Percentiles rank a stretch among this genome's conserved stretches.
These are phyloP conservation scores for Magnolia changhungtana DNA, from an alignment of 164 flowering plant species.

Conservation along the genomic window DNA sequence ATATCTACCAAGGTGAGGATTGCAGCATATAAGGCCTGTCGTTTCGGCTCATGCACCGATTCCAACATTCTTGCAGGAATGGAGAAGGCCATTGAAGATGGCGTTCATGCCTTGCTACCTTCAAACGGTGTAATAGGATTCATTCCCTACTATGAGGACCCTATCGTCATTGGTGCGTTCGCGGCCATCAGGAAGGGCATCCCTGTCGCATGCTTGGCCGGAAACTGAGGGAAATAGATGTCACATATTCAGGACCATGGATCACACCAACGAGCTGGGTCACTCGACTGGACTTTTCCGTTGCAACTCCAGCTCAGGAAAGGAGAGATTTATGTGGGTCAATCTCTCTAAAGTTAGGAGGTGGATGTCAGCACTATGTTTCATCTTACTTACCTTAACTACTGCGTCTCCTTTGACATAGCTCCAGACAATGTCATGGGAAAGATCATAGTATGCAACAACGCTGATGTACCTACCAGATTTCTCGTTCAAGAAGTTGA, in stretches of 20 bases:
- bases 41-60: neutral
- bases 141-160: neutral
- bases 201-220: slow-evolving; percentile 9
- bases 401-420: neutral
- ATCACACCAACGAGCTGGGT: slow-evolving; percentile 8
- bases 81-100: slow-evolving; percentile 11
- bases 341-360: neutral
- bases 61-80: slow-evolving; percentile 8
- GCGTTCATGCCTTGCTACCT: slow-evolving; percentile 6
- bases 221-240: neutral
- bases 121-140: neutral
- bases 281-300: slow-evolving; percentile 7
- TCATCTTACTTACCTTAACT: neutral
- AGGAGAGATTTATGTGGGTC: neutral
- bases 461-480: neutral
- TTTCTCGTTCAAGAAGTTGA: neutral
- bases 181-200: slow-evolving; percentile 1
- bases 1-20: slow-evolving; percentile 3
- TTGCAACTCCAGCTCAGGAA: neutral
- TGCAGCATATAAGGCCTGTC: slow-evolving; percentile 7
- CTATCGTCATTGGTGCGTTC: slow-evolving; percentile 7
- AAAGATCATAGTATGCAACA: slow-evolving; percentile 5
- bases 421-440: slow-evolving; percentile 10
- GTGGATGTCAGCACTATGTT: neutral
- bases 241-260: slow-evolving; percentile 8